Evolutionary conservation across 768 basidiomycete genomes (phyloP).

Genomic region (Rhizopogon salebrosus): DNA sequence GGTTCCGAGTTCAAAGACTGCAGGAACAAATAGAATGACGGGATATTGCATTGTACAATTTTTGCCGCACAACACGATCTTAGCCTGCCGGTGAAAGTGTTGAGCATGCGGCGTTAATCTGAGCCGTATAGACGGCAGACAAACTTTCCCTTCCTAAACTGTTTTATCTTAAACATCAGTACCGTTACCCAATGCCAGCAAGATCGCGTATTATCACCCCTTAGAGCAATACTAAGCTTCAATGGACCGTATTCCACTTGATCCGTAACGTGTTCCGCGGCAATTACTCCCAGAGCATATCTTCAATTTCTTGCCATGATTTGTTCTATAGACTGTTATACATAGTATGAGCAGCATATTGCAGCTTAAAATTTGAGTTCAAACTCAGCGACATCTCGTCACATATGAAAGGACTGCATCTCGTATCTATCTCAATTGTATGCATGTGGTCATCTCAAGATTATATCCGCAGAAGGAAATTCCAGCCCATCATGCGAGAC

Average conservation of each 20-base stretch:
- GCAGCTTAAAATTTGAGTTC: neutral
- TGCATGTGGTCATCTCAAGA: neutral
- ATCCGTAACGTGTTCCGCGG: conserved; percentile 37
- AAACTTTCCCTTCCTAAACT: conserved; percentile 55
- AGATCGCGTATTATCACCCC: conserved; percentile 33
- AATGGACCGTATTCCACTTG: conserved; percentile 52
- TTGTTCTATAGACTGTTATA: neutral
- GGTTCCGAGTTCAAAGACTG: conserved; percentile 70
- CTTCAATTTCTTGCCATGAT: conserved; percentile 28
- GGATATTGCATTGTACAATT: neutral
- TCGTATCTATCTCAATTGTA: no score
- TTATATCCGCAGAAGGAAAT: neutral
- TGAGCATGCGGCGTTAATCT: conserved; percentile 3
- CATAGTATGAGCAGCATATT: neutral
- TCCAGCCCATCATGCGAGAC: no score
- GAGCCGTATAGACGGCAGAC: conserved; percentile 13
- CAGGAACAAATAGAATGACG: neutral
- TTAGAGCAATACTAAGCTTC: conserved; percentile 49
- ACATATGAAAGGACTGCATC: neutral
- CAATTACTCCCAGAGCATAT: conserved; percentile 52
- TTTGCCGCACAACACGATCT: conserved; percentile 27
- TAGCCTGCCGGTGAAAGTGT: conserved; percentile 40
- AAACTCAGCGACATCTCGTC: neutral
- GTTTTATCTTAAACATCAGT: neutral
- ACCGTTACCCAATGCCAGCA: neutral